phyloP scores from a whole-genome alignment of 1,284 basidiomycete genomes.

The Pisolithus thermaeus region DNA sequence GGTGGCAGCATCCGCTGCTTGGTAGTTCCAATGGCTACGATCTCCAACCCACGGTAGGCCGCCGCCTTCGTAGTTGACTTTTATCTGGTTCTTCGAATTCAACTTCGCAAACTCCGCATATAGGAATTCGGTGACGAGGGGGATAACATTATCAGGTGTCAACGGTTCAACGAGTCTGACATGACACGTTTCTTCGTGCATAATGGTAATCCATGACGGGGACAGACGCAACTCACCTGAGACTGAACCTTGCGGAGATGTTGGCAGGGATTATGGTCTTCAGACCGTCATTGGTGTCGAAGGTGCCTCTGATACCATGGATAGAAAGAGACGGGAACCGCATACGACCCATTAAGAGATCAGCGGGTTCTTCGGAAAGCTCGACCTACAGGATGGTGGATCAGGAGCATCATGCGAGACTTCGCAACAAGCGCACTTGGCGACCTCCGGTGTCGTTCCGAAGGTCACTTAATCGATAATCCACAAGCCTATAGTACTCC shows the following conservation, averaged over 20 bases:
- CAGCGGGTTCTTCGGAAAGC: constrained; percentile 75
- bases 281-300: constrained; percentile 71
- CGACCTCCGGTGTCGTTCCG: constrained; percentile 70
- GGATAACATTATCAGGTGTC: constrained; percentile 65
- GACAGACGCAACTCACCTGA: constrained; percentile 52
- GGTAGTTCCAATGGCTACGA: constrained; percentile 85
- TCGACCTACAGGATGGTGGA: constrained; percentile 34
- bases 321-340: constrained; percentile 84
- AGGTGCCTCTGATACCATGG: constrained; percentile 97
- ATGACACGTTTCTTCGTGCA: neutral
- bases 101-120: constrained; percentile 76
- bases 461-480: constrained; percentile 74
- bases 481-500: constrained; percentile 67
- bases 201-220: neutral
- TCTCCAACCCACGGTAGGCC: constrained; percentile 88
- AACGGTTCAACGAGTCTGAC: constrained; percentile 76
- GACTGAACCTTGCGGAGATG: constrained; percentile 91
- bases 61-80: constrained; percentile 61
- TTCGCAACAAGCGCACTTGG: neutral
- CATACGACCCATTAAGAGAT: constrained; percentile 90
- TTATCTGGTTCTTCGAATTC: constrained; percentile 69
- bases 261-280: constrained; percentile 96
- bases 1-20: constrained; percentile 81
- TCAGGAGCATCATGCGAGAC: neutral
- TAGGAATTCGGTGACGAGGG: constrained; percentile 66